A percentile compares a stretch with the other conserved stretches of the same genome.
Conservation (phyloP, 352 stramenopile genomes). For the Thalassiosira hispida region DNA sequence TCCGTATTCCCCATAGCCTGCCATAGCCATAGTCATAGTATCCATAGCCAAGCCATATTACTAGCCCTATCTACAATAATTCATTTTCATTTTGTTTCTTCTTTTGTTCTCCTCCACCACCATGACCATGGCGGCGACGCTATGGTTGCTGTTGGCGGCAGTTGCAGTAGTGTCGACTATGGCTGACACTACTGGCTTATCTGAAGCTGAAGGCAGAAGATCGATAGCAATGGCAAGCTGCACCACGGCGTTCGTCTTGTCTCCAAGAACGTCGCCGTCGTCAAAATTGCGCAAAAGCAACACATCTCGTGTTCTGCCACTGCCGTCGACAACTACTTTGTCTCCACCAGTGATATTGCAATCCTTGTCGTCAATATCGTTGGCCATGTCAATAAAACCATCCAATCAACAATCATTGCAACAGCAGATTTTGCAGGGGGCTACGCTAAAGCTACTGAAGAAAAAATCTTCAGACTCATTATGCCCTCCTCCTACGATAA, state of each 20-base stretch:
- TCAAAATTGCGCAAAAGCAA: not conserved
- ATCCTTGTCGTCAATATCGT: not conserved
- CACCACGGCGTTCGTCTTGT: not conserved
- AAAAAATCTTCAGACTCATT: not conserved
- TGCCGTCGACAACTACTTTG: not conserved
- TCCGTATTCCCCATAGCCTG: too few species aligned
- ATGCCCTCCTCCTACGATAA: not conserved
- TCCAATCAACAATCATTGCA: constrained; percentile 23
- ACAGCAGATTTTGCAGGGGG: constrained; percentile 30
- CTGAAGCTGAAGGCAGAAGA: too few species aligned
- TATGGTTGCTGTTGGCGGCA: not conserved
- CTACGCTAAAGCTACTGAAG: constrained; percentile 26
- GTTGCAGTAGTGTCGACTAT: not conserved
- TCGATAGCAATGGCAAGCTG: not conserved
- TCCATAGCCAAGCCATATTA: too few species aligned
- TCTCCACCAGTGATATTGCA: not conserved
- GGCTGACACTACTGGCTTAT: not conserved
- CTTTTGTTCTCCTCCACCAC: constrained; percentile 5
- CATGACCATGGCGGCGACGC: not conserved
- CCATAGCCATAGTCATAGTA: too few species aligned
- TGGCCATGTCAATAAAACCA: constrained; percentile 14
- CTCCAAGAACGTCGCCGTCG: not conserved
- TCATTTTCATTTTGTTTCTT: not conserved
- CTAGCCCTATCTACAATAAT: too few species aligned
- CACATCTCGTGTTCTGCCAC: not conserved